Percentiles rank a stretch among this genome's conserved stretches.
These are phyloP conservation scores for Gnomoniopsis sp. DNA, from an alignment of 2,329 filamentous ascomycete genomes.

Conservation along the genomic window DNA sequence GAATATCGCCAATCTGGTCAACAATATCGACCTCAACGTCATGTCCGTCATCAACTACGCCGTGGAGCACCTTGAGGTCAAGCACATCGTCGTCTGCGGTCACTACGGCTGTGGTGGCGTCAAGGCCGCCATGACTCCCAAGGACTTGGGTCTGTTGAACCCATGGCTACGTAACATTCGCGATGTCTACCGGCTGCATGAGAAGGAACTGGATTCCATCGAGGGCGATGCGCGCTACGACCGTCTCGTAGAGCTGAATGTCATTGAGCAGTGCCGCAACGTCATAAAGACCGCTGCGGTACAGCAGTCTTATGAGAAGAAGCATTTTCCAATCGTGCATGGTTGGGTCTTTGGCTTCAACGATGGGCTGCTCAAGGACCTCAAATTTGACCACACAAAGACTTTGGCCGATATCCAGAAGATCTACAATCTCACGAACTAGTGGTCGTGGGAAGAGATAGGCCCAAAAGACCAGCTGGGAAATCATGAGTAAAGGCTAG, in stretches of 20 bases:
- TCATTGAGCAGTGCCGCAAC: conserved; percentile 72
- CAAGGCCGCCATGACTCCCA: conserved; percentile 69
- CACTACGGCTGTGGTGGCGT: conserved; percentile 78
- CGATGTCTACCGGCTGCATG: conserved; percentile 70
- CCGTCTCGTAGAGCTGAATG: conserved; percentile 80
- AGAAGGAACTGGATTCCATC: conserved; percentile 65
- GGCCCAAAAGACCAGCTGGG: no score
- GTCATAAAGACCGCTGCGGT: conserved; percentile 77
- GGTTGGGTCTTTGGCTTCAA: conserved; percentile 71
- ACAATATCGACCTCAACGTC: conserved; percentile 74
- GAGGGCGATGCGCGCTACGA: conserved; percentile 59
- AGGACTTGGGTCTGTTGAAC: conserved; percentile 68
- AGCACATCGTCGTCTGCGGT: conserved; percentile 76
- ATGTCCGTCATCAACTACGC: conserved; percentile 85
- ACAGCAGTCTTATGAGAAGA: conserved; percentile 64
- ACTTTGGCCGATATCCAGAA: conserved; percentile 53
- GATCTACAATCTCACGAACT: conserved; percentile 51
- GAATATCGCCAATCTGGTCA: conserved; percentile 89
- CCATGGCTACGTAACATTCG: conserved; percentile 73
- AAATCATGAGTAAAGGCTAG: neutral
- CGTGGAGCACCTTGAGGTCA: conserved; percentile 74
- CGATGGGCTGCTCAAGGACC: conserved; percentile 62
- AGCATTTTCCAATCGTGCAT: conserved; percentile 66
- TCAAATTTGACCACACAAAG: conserved; percentile 53
- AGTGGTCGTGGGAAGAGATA: neutral